phyloP scores from a whole-genome alignment of 1,284 basidiomycete genomes.

The Cronartium quercuum region DNA sequence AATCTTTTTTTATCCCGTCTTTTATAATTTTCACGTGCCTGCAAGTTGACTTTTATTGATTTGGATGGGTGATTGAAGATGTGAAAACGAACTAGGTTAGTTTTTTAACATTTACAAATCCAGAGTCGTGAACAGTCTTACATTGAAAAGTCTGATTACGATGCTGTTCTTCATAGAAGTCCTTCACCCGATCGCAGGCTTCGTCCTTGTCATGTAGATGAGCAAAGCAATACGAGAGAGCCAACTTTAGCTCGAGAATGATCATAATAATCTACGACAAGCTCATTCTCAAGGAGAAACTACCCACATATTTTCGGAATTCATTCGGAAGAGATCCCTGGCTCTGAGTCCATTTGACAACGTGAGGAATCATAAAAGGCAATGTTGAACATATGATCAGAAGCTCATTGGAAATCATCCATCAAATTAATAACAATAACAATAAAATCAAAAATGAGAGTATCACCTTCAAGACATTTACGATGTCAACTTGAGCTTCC shows the following conservation, averaged over 20 bases:
- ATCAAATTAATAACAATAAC: neutral
- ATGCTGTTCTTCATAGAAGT: slow-evolving; percentile 81
- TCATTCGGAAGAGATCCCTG: too few relatives aligned
- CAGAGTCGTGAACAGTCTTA: slow-evolving; percentile 70
- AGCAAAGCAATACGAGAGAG: neutral
- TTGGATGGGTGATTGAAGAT: neutral
- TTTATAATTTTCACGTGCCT: slow-evolving; percentile 49
- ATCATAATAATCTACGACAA: too few relatives aligned
- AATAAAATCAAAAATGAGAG: neutral
- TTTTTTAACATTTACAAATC: too few relatives aligned
- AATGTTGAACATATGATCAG: too few relatives aligned
- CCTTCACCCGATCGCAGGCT: slow-evolving; percentile 77
- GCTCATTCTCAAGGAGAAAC: too few relatives aligned
- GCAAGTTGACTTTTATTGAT: neutral
- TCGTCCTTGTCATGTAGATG: slow-evolving; percentile 48
- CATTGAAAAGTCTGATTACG: slow-evolving; percentile 79
- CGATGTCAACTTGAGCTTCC: neutral
- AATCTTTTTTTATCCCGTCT: slow-evolving; percentile 47
- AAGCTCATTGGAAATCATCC: too few relatives aligned
- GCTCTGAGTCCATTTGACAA: too few relatives aligned
- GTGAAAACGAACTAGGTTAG: too few relatives aligned
- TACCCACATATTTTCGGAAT: too few relatives aligned
- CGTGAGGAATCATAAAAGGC: too few relatives aligned
- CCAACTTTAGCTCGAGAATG: neutral
- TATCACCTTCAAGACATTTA: neutral